Evolutionary conservation across 1,139 yeast genomes (phyloP), one percentile per base, ranked within the genome.

Genomic region (Fermentozyma sake): DNA sequence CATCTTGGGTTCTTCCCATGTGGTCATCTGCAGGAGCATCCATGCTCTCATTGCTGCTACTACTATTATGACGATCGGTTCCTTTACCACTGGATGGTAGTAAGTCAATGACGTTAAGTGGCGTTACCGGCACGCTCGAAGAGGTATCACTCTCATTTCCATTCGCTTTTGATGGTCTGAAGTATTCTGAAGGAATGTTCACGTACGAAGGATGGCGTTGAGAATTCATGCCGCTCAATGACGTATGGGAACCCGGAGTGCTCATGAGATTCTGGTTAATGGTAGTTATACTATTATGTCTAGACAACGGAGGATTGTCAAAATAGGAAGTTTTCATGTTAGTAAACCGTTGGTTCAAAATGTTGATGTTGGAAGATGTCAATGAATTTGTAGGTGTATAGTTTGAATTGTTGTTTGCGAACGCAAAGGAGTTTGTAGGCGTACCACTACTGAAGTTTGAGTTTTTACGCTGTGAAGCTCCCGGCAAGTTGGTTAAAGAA

Each of bases 361-460:
- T 34, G 26, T 44, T 52, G 21, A 55, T 46, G 33, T 57, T 58
- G 22, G 52, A 42, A 4, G 55, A 48, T 5, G 62, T 57, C 10
- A 54, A 39, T 10, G 61, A 52, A 28, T 37, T 32, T 14, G 26
- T 9, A 4, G 31, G n/a, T n/a, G n/a, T n/a, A n/a, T n/a, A n/a
- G n/a, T n/a, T n/a, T n/a, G n/a, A n/a, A n/a, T n/a, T n/a, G n/a
- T n/a, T n/a, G n/a, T n/a, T n/a, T n/a, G n/a, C n/a, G n/a, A n/a
- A n/a, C n/a, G n/a, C n/a, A n/a, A n/a, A n/a, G n/a, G n/a, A n/a
- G 18, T n/a, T 18, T 12, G 6, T 18, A 12, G 12, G 10, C 12
- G 24, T 16, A 8, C 19, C 19, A 4, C 19, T 21, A 20, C 29
- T 22, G 23, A 29, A 6, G 39, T 38, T n/a, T 29, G 31, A 14